Evolutionary conservation across 805 yeast species (phyloP).

Genomic region (Suhomyces sp.): DNA sequence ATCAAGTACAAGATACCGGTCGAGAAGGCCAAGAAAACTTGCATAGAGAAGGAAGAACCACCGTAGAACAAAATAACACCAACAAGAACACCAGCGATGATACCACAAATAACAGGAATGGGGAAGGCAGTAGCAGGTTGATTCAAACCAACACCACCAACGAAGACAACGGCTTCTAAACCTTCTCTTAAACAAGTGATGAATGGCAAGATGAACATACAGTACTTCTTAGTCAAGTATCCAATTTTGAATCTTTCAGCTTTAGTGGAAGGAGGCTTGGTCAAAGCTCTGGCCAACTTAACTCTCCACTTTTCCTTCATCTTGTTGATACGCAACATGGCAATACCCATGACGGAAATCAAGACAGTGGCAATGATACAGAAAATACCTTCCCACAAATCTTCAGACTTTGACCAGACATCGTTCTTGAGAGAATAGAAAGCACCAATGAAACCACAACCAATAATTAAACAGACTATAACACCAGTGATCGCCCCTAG

Average conservation of each 20-base stretch:
- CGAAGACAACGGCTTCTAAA: slow-evolving; percentile 43
- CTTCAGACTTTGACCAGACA: slow-evolving; percentile 86
- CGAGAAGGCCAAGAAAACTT: slow-evolving; percentile 80
- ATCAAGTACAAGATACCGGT: slow-evolving; percentile 88
- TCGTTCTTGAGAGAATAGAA: slow-evolving; percentile 79
- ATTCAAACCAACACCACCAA: slow-evolving; percentile 44
- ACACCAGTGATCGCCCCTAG: slow-evolving; percentile 74
- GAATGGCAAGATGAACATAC: slow-evolving; percentile 26
- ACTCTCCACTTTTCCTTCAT: slow-evolving; percentile 97
- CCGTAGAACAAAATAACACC: slow-evolving; percentile 77
- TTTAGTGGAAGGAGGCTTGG: slow-evolving; percentile 53
- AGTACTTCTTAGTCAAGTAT: slow-evolving; percentile 29
- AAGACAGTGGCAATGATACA: slow-evolving; percentile 85
- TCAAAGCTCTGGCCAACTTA: slow-evolving; percentile 82
- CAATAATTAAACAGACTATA: slow-evolving; percentile 74
- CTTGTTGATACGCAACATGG: slow-evolving; percentile 92
- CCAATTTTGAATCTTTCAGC: slow-evolving; percentile 46
- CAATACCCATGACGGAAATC: slow-evolving; percentile 93
- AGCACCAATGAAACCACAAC: slow-evolving; percentile 93
- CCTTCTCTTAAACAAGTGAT: slow-evolving; percentile 26
- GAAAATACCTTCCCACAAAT: slow-evolving; percentile 95
- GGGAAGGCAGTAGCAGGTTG: slow-evolving; percentile 76
- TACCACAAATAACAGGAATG: slow-evolving; percentile 86
- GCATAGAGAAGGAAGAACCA: slow-evolving; percentile 81
- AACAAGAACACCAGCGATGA: slow-evolving; percentile 70